These are phyloP conservation scores for Vitis rupestris DNA, from an alignment of 164 flowering plant genomes.

Conservation along the genomic window DNA sequence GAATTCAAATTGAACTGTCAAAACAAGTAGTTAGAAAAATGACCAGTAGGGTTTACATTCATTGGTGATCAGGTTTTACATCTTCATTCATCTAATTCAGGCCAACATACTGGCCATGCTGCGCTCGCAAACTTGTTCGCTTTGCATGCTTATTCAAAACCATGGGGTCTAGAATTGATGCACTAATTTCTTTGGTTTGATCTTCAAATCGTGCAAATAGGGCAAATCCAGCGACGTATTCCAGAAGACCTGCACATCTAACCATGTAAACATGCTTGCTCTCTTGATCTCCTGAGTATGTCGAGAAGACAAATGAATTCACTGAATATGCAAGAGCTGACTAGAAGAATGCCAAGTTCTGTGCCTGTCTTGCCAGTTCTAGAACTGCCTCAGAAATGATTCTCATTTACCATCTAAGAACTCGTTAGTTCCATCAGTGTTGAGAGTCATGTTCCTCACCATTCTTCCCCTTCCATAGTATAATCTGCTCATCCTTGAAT, in stretches of 20 bases:
- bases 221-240: background rate
- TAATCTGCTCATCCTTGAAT: conserved; percentile 82
- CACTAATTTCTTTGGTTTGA: too few relatives aligned
- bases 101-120: too few relatives aligned
- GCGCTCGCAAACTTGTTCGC: too few relatives aligned
- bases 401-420: background rate
- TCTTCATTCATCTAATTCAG: too few relatives aligned
- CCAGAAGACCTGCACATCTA: background rate
- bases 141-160: too few relatives aligned
- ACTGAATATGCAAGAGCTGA: background rate
- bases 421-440: background rate
- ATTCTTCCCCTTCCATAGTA: conserved; percentile 78
- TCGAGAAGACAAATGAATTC: background rate
- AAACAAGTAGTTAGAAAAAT: too few relatives aligned
- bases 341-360: background rate
- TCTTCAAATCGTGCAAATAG: too few relatives aligned
- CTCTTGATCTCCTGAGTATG: too few relatives aligned
- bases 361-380: background rate
- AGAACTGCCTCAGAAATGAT: background rate
- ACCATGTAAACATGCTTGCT: background rate
- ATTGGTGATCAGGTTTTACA: too few relatives aligned
- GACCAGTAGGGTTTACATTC: too few relatives aligned
- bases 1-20: too few relatives aligned
- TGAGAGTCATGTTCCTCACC: conserved; percentile 16
- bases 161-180: too few relatives aligned